Evolutionary conservation across 202 grass and related monocot genomes (phyloP), one percentile per base, ranked within the genome.

Genomic region (Setaria viridis): DNA sequence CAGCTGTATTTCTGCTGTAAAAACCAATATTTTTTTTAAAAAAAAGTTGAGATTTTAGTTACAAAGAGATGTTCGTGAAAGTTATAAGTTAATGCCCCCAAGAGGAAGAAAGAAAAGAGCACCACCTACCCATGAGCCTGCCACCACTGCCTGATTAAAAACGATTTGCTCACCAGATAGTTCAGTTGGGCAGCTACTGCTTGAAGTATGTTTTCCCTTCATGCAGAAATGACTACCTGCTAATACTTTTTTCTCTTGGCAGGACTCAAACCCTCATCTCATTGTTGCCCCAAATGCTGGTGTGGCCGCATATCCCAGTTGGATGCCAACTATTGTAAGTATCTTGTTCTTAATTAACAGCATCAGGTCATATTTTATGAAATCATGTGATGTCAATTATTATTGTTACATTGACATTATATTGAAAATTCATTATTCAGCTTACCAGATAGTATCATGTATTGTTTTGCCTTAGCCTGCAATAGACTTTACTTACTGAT

Each of bases 201-300:
- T 82, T 58, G 20, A 50, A 64, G 63, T 76, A 0, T 20, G 3
- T 86, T 82, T 68, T 46, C 8, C 1, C 54, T 90, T 75, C 37
- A 62, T 82, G 46, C 34, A 35, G 32, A 20, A 65, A 25, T 78
- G 19, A 60, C 71, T 84, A 47, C 48, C 13, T 81, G 81, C 85
- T 84, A 81, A 87, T 62, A 81, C 17, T 59, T 78, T 41, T 63
- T 13, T 42, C 17, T 66, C 16, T 77, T 87, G 7, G 6, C 76
- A 99, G 96, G 91, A 94, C 67, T 94, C 96, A 41, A 85, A 79
- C 67, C 96, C 93, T 45, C 77, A 95, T 75, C 74, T 99, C 82
- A 90, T 99, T 81, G 15, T 99, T 85, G 96, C 91, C 67, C 90
- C 91, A 79, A 99, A 99, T 99, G 96, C 96, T 34, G 93, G 96